phyloP scores from a whole-genome alignment of 805 yeast species.

The Tetrapisispora arboricola region DNA sequence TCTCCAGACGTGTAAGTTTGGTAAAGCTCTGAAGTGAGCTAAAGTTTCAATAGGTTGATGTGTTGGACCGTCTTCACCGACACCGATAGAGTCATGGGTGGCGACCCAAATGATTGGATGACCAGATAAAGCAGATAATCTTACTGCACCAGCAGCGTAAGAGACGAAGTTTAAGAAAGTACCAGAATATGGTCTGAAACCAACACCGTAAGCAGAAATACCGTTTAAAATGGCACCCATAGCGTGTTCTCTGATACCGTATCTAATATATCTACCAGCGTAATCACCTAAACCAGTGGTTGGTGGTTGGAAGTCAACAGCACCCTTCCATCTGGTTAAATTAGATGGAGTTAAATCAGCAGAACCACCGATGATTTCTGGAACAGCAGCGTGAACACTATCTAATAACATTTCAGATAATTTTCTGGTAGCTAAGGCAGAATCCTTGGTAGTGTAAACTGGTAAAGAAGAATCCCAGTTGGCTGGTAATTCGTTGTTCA shows the following conservation, averaged over 20 bases:
- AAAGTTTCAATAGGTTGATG: constrained; percentile 87
- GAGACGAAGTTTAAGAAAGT: constrained; percentile 91
- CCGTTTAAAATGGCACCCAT: constrained; percentile 99
- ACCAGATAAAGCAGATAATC: constrained; percentile 75
- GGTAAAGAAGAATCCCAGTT: constrained; percentile 78
- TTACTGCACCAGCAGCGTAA: constrained; percentile 78
- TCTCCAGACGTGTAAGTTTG: constrained; percentile 81
- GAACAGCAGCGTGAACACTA: constrained; percentile 51
- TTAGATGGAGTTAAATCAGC: constrained; percentile 97
- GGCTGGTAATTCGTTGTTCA: constrained; percentile 65
- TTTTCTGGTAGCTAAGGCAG: constrained; percentile 89
- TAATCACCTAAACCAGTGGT: constrained; percentile 71
- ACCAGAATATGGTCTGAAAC: constrained; percentile 88
- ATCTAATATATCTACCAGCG: constrained; percentile 89
- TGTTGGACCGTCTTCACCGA: constrained; percentile 92
- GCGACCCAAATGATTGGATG: constrained; percentile 83
- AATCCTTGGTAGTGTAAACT: constrained; percentile 63
- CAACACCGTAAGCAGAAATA: constrained; percentile 80
- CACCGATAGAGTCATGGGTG: constrained; percentile 82
- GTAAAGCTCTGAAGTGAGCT: constrained; percentile 77
- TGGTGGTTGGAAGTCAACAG: constrained; percentile 89
- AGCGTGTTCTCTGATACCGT: constrained; percentile 98
- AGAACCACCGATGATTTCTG: constrained; percentile 94
- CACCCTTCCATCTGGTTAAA: constrained; percentile 77
- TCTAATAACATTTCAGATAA: constrained; percentile 72